Evolutionary conservation across 441 rosid species (phyloP).

Genomic region (Adansonia gregorii): DNA sequence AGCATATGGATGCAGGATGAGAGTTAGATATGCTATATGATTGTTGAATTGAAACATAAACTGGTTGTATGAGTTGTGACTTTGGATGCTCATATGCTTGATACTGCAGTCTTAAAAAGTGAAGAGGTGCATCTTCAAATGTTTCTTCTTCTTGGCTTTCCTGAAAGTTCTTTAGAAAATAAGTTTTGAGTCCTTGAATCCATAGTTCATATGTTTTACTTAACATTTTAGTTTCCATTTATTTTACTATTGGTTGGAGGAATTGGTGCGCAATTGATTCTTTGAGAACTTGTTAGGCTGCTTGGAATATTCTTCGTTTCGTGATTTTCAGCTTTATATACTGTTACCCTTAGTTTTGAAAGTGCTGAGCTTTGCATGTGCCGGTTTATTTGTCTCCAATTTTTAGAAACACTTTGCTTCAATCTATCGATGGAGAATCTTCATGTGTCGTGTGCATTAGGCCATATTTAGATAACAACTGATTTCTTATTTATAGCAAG

Average conservation of each 20-base stretch:
- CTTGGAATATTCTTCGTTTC: neutral
- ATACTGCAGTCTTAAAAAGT: neutral
- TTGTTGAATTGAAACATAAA: slow-evolving; percentile 13
- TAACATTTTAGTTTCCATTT: neutral
- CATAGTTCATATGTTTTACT: slow-evolving; percentile 8
- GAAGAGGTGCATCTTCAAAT: neutral
- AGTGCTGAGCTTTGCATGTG: neutral
- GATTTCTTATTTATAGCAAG: neutral
- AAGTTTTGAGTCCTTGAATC: neutral
- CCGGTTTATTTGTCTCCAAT: neutral
- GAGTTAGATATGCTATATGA: neutral
- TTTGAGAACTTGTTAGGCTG: neutral
- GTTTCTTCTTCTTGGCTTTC: neutral
- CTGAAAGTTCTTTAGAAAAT: neutral
- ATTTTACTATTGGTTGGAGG: neutral
- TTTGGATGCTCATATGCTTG: slow-evolving; percentile 3
- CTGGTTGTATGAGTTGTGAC: neutral
- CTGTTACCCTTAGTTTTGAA: slow-evolving; percentile 6
- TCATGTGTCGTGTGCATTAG: neutral
- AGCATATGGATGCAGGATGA: slow-evolving; percentile 1
- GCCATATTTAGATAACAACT: slow-evolving; percentile 12
- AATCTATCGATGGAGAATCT: neutral
- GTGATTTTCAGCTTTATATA: neutral
- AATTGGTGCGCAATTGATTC: neutral
- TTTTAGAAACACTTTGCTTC: neutral